Evolutionary conservation across 495 filamentous ascomycete species (phyloP), one percentile per base, ranked within the genome.

Genomic region (Trichoderma reesei): DNA sequence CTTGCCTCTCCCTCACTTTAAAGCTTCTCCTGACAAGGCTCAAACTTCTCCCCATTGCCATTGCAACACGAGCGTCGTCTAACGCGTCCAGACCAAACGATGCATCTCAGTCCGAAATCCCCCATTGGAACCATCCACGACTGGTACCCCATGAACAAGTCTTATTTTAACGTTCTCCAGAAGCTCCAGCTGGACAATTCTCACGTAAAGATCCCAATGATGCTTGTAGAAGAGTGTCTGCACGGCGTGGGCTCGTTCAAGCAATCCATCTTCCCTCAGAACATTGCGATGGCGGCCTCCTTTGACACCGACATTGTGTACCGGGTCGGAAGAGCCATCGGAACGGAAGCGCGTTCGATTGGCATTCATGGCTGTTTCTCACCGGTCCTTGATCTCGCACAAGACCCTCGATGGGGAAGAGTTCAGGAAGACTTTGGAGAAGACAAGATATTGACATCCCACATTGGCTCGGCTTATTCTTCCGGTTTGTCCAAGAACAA

Each of bases 361-460:
- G 75, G 76, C 7, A 71, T 79, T 61, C 73, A 74, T 42, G 74
- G 73, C 16, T 79, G 75, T 66, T 71, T 77, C 41, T 68, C 69
- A 1, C 78, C 77, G 0, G 74, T 79, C 33, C 71, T 80, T n/a
- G 76, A 78, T 67, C 68, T 80, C 18, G 72, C 74, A 0, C 71
- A 74, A 60, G 76, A 77, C 42, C 71, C 72, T 10, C 69, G 76
- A 65, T 80, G 74, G 76, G 75, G 76, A 11, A 69, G 76, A 48
- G 73, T 78, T 67, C 72, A 71, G 70, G 75, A 78, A 69, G 72
- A 70, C 14, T 80, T 74, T 72, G 76, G 76, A n/a, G 76, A 79
- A 63, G 76, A 79, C 54, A 75, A 72, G 63, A 67, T 76, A 5
- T 68, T 78, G 20, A 78, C 75, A 0, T 72, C 74, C 31, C 69